Percentiles rank a stretch among this genome's conserved stretches.
Evolutionary conservation across 2,329 filamentous ascomycete genomes (phyloP).

Genomic region (Stylonectria norvegica): DNA sequence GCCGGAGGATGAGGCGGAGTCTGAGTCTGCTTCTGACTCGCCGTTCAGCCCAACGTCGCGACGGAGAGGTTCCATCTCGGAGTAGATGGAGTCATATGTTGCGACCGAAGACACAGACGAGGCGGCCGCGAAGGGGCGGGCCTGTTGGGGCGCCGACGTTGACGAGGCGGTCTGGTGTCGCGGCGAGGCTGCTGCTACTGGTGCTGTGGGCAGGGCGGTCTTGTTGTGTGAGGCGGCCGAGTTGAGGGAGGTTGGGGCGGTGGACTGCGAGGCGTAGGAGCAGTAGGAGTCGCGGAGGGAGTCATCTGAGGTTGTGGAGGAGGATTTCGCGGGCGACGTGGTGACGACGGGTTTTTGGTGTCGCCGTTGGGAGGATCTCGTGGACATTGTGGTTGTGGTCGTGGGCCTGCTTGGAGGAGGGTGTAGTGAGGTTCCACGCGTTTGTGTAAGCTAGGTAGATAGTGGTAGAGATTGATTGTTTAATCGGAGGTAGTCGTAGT

Average conservation of each 20-base stretch:
- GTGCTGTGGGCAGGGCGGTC: conserved; percentile 2
- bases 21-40: conserved; percentile 17
- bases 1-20: conserved; percentile 31
- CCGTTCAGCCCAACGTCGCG: conserved; percentile 22
- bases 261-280: conserved; percentile 26
- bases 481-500: conserved; percentile 3
- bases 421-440: too few species aligned
- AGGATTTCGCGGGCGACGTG: conserved; percentile 24
- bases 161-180: not conserved
- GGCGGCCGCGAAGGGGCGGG: conserved; percentile 17
- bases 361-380: conserved; percentile 20
- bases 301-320: conserved; percentile 24
- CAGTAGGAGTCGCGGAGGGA: conserved; percentile 28
- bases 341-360: conserved; percentile 25
- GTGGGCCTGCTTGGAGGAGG: too few species aligned
- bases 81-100: conserved; percentile 74
- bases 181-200: not conserved
- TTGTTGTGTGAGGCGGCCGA: conserved; percentile 24
- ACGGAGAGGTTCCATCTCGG: conserved; percentile 25
- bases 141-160: not conserved
- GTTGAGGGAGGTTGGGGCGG: conserved; percentile 28
- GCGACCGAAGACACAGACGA: conserved; percentile 57
- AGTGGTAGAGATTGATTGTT: conserved; percentile 2
- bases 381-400: conserved; percentile 13
- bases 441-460: conserved; percentile 7